Percentiles rank a stretch among this genome's conserved stretches.
Conservation (phyloP, 148 eudicot species). For the Hydrangea macrophylla region DNA sequence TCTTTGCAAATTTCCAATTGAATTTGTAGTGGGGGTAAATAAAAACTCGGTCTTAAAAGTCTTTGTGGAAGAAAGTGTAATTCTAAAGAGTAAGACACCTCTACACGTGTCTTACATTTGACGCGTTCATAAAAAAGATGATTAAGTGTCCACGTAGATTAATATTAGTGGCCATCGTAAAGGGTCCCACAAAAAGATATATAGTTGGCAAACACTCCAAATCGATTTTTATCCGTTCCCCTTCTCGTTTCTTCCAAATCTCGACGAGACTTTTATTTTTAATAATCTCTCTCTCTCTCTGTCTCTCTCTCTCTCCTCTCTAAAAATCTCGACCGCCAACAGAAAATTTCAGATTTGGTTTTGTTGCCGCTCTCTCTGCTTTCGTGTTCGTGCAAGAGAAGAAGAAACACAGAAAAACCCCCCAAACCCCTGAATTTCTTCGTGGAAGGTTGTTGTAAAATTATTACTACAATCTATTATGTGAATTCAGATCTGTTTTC, state of each 20-base stretch:
- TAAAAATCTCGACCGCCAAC: slow-evolving; percentile 26
- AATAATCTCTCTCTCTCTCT: background rate
- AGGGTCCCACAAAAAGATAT: slow-evolving; percentile 9
- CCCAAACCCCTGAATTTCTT: slow-evolving; percentile 9
- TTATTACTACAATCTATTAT: too few relatives aligned
- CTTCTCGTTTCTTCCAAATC: slow-evolving; percentile 33
- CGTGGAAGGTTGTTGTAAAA: background rate
- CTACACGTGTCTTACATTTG: background rate
- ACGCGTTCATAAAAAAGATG: background rate
- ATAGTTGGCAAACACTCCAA: background rate
- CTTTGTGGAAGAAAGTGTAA: too few relatives aligned
- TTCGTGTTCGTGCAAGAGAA: background rate
- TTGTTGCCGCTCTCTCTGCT: slow-evolving; percentile 34
- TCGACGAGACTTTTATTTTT: slow-evolving; percentile 6
- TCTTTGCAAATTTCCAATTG: too few relatives aligned
- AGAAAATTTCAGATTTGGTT: slow-evolving; percentile 30
- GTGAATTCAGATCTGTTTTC: slow-evolving; percentile 21
- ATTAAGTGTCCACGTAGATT: slow-evolving; percentile 5
- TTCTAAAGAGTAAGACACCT: too few relatives aligned
- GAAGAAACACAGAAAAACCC: background rate
- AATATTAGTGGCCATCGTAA: background rate
- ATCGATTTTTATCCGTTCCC: background rate
- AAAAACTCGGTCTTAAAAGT: too few relatives aligned
- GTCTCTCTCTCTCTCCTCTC: slow-evolving; percentile 5
- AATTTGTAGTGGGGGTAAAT: too few relatives aligned